Percentiles rank a stretch among this genome's conserved stretches.
These are phyloP conservation scores for Kwoniella botswanensis DNA, from an alignment of 768 basidiomycete species.

Conservation along the genomic window DNA sequence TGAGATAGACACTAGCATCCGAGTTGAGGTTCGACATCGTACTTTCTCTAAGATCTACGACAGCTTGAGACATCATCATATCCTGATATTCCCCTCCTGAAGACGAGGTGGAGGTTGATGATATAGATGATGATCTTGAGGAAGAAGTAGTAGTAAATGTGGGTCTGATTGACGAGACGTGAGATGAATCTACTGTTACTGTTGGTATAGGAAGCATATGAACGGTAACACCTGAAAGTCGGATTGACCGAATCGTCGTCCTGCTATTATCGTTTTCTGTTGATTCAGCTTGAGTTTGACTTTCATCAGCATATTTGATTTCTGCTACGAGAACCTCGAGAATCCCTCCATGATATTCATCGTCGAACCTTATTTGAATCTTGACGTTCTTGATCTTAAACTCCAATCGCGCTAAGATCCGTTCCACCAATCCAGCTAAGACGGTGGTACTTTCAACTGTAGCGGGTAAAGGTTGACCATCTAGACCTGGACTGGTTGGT, in stretches of 20 bases:
- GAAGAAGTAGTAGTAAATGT: constrained; percentile 25
- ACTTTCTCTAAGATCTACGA: constrained; percentile 58
- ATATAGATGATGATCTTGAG: constrained; percentile 34
- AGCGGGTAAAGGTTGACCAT: constrained; percentile 22
- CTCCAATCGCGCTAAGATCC: constrained; percentile 55
- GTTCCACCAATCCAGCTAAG: constrained; percentile 58
- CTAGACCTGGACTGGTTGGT: background rate
- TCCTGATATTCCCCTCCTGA: constrained; percentile 47
- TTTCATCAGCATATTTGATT: constrained; percentile 48
- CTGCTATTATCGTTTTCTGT: constrained; percentile 8
- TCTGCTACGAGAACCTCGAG: constrained; percentile 49
- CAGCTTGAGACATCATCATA: constrained; percentile 58
- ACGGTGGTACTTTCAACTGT: constrained; percentile 54
- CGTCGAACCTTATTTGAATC: constrained; percentile 39
- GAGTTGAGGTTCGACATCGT: constrained; percentile 30
- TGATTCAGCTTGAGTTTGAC: constrained; percentile 6
- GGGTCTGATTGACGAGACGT: background rate
- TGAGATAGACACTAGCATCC: constrained; percentile 29
- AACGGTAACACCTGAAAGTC: constrained; percentile 30
- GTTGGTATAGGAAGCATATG: constrained; percentile 30
- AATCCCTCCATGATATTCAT: constrained; percentile 28
- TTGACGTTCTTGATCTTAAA: constrained; percentile 50
- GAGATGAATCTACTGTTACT: background rate
- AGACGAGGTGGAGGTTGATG: constrained; percentile 20
- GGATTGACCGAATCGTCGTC: constrained; percentile 29